Base-by-base conservation (phyloP, 345 rosid genomes). In the Lepidium africanum region DNA sequence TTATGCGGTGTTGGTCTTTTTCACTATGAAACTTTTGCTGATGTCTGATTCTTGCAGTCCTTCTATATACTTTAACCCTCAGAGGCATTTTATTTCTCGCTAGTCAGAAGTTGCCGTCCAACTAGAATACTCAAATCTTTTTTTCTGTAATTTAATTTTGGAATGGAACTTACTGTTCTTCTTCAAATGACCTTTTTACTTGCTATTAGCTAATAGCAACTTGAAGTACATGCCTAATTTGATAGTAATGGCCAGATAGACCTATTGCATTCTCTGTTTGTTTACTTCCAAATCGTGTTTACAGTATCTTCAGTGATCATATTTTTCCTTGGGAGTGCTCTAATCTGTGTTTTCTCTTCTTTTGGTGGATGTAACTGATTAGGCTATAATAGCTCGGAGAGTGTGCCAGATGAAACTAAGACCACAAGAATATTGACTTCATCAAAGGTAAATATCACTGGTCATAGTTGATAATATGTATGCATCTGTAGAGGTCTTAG, bases 401-500 rank as follows among this genome's bases (percentile, higher is more conserved):
- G 70, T 45, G 42, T 46, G 59, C 43, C 51, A 45, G 62, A 53
- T 21, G 30, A 36, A 53, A 54, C 46, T 5, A 62, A 42, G 15
- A 21, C 42, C 25, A 10, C 69, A 51, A 45, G 70, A 53, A n/a
- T 72, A 5, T 6, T 13, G 57, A 16, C 57, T 37, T 43, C 59
- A 54, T 10, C 58, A 13, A 63, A 63, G 76, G 76, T 63, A 71
- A 53, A 42, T 16, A 42, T 45, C 46, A 53, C 3, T 63, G 53
- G 32, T 30, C 5, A 30, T 17, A 38, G 33, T 6, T 50, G 59
- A 40, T 17, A n/a, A 15, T 54, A 41, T 56, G 1, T 36, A n/a
- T 67, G 15, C 61, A 35, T 50, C 37, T 60, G 25, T 9, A 17
- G 19, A 40, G 45, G 60, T 60, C 6, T 14, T 32, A 40, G 39